Percentiles rank a stretch among this genome's conserved stretches.
phyloP scores from a whole-genome alignment of 1,284 basidiomycete species.

The Ustilago tritici region DNA sequence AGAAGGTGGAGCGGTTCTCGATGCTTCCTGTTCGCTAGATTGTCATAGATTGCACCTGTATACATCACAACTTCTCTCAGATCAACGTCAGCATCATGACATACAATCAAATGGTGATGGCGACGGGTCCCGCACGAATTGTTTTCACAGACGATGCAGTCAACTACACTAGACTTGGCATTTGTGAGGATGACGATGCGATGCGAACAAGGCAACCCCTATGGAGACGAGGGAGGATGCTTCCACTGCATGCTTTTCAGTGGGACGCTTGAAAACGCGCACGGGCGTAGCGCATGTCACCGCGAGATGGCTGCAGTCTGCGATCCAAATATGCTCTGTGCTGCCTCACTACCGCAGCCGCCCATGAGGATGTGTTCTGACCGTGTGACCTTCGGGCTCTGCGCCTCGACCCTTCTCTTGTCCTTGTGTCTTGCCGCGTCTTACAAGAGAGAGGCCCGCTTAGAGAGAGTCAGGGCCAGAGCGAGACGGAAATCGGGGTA shows the following conservation, averaged over 20 bases:
- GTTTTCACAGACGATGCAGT: no score
- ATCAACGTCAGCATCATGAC: no score
- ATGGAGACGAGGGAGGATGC: neutral
- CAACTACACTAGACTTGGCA: no score
- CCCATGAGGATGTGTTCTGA: neutral
- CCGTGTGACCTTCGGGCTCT: slow-evolving; percentile 3
- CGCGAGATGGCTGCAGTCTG: slow-evolving; percentile 2
- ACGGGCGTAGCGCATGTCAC: neutral
- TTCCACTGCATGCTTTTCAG: neutral
- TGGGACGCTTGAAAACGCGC: slow-evolving; percentile 21
- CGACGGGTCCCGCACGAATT: no score
- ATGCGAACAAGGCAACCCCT: no score
- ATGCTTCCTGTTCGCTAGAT: slow-evolving; percentile 32
- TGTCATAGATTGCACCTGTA: neutral
- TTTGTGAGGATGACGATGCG: no score
- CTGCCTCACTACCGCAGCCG: neutral
- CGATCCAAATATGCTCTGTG: slow-evolving; percentile 5
- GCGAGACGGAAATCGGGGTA: slow-evolving; percentile 21
- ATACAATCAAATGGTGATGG: no score
- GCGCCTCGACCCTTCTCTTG: neutral
- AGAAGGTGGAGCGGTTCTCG: slow-evolving; percentile 27
- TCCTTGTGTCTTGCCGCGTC: slow-evolving; percentile 23
- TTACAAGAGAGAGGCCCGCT: slow-evolving; percentile 11
- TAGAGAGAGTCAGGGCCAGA: neutral
- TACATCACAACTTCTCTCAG: no score